Conservation (phyloP, 306 rosid genomes). For the Gastrolobium bilobum region DNA sequence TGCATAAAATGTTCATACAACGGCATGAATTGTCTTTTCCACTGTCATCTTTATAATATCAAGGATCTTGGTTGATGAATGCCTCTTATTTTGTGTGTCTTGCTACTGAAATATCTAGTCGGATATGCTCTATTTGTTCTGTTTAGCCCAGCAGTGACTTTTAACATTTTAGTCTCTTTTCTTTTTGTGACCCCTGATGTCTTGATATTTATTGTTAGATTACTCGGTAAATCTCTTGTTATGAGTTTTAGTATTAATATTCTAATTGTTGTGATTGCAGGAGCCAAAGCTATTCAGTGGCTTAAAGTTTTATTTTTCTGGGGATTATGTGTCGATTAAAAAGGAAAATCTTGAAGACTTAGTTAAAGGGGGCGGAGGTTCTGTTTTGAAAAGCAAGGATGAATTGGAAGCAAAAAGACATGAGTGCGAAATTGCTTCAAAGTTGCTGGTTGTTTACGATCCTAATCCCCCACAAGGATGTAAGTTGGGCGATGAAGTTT, state of each 20-base stretch:
- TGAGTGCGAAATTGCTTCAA: conserved; percentile 40
- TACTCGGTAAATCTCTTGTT: conserved; percentile 2
- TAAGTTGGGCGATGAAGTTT: conserved; percentile 86
- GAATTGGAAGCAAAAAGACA: conserved; percentile 52
- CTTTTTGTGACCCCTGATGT: not conserved
- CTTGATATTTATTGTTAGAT: conserved; percentile 10
- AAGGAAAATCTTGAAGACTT: conserved; percentile 77
- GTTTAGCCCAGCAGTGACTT: conserved; percentile 10
- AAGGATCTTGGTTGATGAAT: conserved; percentile 7
- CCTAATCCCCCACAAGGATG: conserved; percentile 82
- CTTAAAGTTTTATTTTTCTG: conserved; percentile 73
- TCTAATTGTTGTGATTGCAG: conserved; percentile 53
- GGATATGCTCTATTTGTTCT: conserved; percentile 22
- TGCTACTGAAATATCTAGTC: conserved; percentile 38
- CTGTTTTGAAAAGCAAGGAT: conserved; percentile 61
- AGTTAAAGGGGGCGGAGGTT: conserved; percentile 79
- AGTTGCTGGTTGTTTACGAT: conserved; percentile 74
- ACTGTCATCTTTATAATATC: conserved; percentile 9
- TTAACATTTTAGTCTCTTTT: not conserved
- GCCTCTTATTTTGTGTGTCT: conserved; percentile 3
- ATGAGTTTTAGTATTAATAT: conserved; percentile 5
- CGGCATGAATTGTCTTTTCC: conserved; percentile 30
- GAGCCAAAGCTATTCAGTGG: conserved; percentile 78
- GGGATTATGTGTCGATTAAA: conserved; percentile 66
- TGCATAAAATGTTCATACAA: conserved; percentile 37